These are phyloP conservation scores for Zygoascus hellenicus DNA, from an alignment of 1,139 yeast genomes.

Conservation along the genomic window DNA sequence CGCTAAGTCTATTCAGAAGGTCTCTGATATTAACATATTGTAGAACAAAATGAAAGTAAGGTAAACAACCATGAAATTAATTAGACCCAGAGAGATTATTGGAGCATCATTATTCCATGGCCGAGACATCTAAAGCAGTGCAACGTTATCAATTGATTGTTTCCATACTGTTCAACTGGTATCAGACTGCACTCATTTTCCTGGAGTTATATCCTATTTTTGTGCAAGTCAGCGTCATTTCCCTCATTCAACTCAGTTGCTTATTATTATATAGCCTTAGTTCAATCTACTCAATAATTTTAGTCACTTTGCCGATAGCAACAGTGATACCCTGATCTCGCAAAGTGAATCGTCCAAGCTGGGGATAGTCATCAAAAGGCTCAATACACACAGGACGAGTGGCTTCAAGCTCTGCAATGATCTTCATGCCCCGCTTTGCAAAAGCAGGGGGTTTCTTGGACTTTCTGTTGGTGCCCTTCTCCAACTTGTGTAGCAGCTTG, in stretches of 20 bases:
- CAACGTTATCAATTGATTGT: no score
- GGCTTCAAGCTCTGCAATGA: slow-evolving; percentile 84
- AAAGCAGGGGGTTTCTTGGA: slow-evolving; percentile 97
- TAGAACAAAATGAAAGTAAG: no score
- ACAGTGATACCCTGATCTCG: slow-evolving; percentile 98
- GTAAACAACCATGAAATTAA: no score
- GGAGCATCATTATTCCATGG: no score
- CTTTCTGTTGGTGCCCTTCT: slow-evolving; percentile 93
- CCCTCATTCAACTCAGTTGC: background rate
- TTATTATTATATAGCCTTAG: background rate
- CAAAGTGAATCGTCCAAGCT: slow-evolving; percentile 93
- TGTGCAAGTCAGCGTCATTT: background rate
- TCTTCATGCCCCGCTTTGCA: slow-evolving; percentile 98
- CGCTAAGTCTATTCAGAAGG: no score
- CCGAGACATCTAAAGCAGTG: no score
- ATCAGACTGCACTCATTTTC: no score
- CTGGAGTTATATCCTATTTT: no score
- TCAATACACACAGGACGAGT: slow-evolving; percentile 88
- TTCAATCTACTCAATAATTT: slow-evolving; percentile 31
- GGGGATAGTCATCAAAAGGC: slow-evolving; percentile 86
- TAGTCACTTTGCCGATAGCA: slow-evolving; percentile 90
- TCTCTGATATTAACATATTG: no score
- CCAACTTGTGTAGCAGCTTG: slow-evolving; percentile 83
- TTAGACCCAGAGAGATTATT: no score
- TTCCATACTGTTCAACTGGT: no score